Evolutionary conservation across 2,329 filamentous ascomycete genomes (phyloP), one percentile per base, ranked within the genome.

Genomic region (Colletotrichum endophyticum): DNA sequence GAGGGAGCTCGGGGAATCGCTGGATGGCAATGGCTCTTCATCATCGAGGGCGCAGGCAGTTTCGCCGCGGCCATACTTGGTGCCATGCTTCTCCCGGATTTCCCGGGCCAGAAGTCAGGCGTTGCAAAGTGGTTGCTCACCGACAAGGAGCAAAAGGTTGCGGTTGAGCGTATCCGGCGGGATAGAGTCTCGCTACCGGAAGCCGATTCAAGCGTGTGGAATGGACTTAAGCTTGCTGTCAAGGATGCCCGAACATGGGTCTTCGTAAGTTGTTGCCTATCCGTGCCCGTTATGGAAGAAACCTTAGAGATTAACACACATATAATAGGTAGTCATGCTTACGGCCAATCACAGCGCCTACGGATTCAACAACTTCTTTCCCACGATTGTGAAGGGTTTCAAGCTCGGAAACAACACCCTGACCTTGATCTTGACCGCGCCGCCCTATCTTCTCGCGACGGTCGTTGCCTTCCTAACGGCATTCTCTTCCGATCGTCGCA

Each of bases 331-430:
- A 3, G 70, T 68, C 25, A 79, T 80, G 77, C 75, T 79, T 12
- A 78, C 75, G n/a, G 72, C 77, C 28, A 79, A 80, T 30, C 79
- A 79, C n/a, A 76, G 61, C 59, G 77, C 79, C 5, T 80, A 80
- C 27, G 77, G 78, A 13, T 81, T 81, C 68, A 78, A 80, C 64
- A 80, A 76, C 66, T 81, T 81, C 75, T 81, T 80, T 39, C 78
- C 76, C 1, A 80, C 72, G 7, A 80, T 81, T 53, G 78, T 81
- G 63, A 86, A 87, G 68, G 91, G 70, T 11, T 73, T 72, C 32
- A 39, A 59, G 44, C 70, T 72, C 8, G 49, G 72, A 19, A 44
- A 85, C 19, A 80, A 73, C 12, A 83, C 81, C n/a, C 78, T 82
- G 32, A 82, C 81, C 2, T 80, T 84, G 4, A 79, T 82, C 13